Conservation (phyloP, 169 alveolate genomes). For the Eimeria necatrix region DNA sequence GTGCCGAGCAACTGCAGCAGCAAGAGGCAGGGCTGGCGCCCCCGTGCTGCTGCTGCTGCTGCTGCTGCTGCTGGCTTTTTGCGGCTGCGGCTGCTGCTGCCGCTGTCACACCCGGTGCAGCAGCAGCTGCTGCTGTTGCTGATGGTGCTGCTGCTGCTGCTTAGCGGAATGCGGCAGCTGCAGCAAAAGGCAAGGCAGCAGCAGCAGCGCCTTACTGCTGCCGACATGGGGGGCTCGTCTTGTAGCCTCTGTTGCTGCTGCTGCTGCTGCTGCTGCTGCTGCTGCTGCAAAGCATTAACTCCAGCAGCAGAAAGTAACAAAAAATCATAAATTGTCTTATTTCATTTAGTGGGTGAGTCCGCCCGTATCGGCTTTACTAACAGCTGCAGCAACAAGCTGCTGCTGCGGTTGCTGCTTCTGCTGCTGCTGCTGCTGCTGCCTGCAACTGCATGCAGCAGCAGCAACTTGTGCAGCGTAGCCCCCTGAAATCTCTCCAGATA, state of each 20-base stretch:
- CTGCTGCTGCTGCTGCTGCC: constrained; percentile 31
- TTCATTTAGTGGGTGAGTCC: neutral
- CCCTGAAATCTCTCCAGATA: neutral
- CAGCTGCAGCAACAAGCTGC: neutral
- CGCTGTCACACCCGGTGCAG: neutral
- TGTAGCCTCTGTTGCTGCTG: constrained; percentile 16
- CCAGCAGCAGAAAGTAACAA: neutral
- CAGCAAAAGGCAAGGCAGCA: constrained; percentile 23
- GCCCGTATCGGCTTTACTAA: neutral
- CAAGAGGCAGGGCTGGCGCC: neutral
- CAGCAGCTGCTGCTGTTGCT: constrained; percentile 49
- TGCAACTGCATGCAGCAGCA: constrained; percentile 13
- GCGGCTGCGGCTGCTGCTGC: neutral
- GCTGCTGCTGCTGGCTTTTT: neutral
- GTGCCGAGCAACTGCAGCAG: neutral
- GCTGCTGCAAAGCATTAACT: neutral
- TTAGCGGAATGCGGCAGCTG: neutral
- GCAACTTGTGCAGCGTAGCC: neutral
- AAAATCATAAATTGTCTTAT: neutral
- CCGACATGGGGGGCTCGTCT: constrained; percentile 28
- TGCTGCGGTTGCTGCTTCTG: constrained; percentile 31
- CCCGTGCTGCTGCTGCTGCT: too few relatives aligned
- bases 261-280: constrained; percentile 58
- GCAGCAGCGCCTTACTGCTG: constrained; percentile 8
- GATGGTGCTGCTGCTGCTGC: constrained; percentile 59